Evolutionary conservation across 306 rosid genomes (phyloP), one percentile per base, ranked within the genome.

Genomic region (Medicago arabica): DNA sequence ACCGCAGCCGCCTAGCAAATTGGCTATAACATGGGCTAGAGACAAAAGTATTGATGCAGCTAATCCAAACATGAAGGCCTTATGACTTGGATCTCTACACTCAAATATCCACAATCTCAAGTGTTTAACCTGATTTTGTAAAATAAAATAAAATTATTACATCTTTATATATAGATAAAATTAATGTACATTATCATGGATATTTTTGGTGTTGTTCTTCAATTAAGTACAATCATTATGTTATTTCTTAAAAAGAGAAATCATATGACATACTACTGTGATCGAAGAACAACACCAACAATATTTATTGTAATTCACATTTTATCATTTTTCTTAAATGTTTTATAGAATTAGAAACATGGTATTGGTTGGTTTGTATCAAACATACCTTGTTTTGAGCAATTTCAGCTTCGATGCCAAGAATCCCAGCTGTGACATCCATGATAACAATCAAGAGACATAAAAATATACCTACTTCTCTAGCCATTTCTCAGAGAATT

Each of bases 31-130:
- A 86, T 96, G 99, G 51, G 98, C 93, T 65, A 87, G 41, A 10
- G 78, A 79, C 88, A 96, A 71, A 44, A 96, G 90, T 21, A 71
- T 76, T n/a, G 88, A 90, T 79, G 98, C 98, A 16, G 73, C 91
- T 41, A 92, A 75, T 5, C 98, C 99, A 39, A 92, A 79, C 85
- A 80, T 78, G 86, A 90, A 96, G 54, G 98, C 98, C 74, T 88
- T 83, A 39, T 80, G 86, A 46, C 98, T 96, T 75, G 99, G 99
- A 0, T 92, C 96, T 86, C 89, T 89, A 43, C 99, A 96, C 89
- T 96, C 99, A 49, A 96, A 96, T 76, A 96, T 85, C 96, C 97
- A 96, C 57, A 96, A 67, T 74, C 91, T 88, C 40, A 92, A 31
- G 60, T 96, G 96, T 80, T 92, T 90, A 36, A 83, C 97, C 99